These are phyloP conservation scores for Metarhizium sp. DNA, from an alignment of 2,329 filamentous ascomycete genomes.

Conservation along the genomic window DNA sequence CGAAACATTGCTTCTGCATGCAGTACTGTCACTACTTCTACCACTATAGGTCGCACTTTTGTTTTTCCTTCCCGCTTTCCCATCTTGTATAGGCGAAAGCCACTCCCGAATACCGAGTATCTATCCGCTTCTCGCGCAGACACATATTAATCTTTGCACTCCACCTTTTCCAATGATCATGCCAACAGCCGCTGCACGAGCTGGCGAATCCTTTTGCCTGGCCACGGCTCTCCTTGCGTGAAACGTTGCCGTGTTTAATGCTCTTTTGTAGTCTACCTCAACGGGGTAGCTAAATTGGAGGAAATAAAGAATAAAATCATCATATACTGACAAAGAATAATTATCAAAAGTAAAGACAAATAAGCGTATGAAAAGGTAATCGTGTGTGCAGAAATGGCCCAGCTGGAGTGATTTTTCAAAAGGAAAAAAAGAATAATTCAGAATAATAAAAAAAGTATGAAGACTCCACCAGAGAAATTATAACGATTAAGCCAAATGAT, in stretches of 20 bases:
- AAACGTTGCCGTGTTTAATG: neutral
- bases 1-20: slow-evolving; percentile 14
- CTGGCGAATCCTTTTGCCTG: neutral
- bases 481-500: neutral
- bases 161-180: neutral
- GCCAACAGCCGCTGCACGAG: neutral
- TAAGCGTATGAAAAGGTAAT: neutral
- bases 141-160: slow-evolving; percentile 5
- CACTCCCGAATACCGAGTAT: slow-evolving; percentile 1
- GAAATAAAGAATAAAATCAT: neutral
- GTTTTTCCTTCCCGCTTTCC: neutral
- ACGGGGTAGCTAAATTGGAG: neutral
- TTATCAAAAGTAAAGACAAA: slow-evolving; percentile 7
- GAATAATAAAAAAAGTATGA: neutral
- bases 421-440: slow-evolving; percentile 12
- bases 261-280: neutral
- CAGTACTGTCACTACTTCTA: slow-evolving; percentile 9
- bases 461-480: neutral
- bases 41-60: neutral
- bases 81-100: neutral
- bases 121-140: slow-evolving; percentile 4
- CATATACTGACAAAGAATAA: slow-evolving; percentile 3
- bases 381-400: neutral
- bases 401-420: slow-evolving; percentile 5
- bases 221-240: neutral